phyloP scores from a whole-genome alignment of 23 red algal genomes.

The Gracilaria vermiculophylla region DNA sequence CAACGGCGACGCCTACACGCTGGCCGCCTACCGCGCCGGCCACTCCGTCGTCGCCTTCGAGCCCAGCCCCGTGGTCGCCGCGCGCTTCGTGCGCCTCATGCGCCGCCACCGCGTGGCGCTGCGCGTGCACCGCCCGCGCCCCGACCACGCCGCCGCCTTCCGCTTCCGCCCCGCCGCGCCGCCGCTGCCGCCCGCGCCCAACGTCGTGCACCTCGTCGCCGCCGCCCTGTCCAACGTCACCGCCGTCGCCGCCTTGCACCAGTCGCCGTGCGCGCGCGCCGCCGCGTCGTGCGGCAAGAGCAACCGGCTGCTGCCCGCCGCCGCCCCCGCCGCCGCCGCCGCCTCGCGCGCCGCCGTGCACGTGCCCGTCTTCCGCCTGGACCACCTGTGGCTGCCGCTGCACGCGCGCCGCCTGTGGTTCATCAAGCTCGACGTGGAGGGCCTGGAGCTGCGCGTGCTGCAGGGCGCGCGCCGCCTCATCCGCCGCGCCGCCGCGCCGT shows the following conservation, averaged over 20 bases:
- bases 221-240: neutral
- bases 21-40: neutral
- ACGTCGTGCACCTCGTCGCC: neutral
- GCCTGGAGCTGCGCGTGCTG: slow-evolving; percentile 2
- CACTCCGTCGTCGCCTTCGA: slow-evolving; percentile 3
- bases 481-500: neutral
- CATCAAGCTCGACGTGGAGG: slow-evolving; percentile 10
- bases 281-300: neutral
- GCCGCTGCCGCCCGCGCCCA: too few relatives aligned
- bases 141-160: neutral
- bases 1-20: slow-evolving; percentile 21
- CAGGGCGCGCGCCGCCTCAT: neutral
- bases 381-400: neutral
- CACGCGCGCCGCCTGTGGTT: neutral
- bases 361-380: neutral
- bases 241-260: neutral
- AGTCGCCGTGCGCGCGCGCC: neutral
- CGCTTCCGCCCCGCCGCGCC: too few relatives aligned
- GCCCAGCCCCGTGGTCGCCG: neutral
- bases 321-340: neutral
- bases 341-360: neutral
- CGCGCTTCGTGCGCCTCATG: neutral
- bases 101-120: too few relatives aligned
- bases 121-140: too few relatives aligned
- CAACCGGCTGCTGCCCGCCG: neutral